Evolutionary conservation across 371 early-diverging fungal genomes (phyloP).

Genomic region (Mortierella sp.): DNA sequence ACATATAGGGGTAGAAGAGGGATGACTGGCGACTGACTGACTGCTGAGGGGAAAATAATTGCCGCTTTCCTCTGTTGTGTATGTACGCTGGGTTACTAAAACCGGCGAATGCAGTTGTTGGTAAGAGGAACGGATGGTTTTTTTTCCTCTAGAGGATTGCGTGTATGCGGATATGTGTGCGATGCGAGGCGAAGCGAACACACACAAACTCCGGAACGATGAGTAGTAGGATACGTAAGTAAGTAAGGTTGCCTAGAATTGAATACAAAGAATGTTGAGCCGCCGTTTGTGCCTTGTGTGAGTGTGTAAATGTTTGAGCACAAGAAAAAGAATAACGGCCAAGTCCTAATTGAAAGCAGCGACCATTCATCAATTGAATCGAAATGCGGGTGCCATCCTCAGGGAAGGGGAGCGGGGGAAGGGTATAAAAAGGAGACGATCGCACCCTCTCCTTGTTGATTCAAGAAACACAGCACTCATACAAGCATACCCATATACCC

Average conservation of each 20-base stretch:
- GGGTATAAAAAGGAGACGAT: too few species aligned
- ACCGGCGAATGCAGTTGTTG: neutral
- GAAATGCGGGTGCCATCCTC: too few species aligned
- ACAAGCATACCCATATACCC: neutral
- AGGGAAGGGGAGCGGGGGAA: too few species aligned
- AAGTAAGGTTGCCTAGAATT: neutral
- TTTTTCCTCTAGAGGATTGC: neutral
- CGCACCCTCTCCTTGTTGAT: too few species aligned
- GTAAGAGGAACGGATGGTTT: neutral
- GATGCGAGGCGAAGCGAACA: constrained; percentile 5
- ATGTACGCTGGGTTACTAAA: too few species aligned
- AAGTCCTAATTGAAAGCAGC: too few species aligned
- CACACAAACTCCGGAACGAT: neutral
- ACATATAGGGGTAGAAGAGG: too few species aligned
- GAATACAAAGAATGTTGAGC: neutral
- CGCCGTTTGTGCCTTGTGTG: too few species aligned
- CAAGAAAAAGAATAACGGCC: too few species aligned
- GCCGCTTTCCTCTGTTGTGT: neutral
- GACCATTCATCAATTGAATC: too few species aligned
- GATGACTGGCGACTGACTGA: too few species aligned
- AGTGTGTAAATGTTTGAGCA: too few species aligned
- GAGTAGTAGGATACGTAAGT: neutral
- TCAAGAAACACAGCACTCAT: neutral
- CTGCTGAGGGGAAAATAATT: constrained; percentile 2
- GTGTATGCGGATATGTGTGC: neutral